Conservation (phyloP, 352 stramenopile species). For the Elongisporangium senticosum region DNA sequence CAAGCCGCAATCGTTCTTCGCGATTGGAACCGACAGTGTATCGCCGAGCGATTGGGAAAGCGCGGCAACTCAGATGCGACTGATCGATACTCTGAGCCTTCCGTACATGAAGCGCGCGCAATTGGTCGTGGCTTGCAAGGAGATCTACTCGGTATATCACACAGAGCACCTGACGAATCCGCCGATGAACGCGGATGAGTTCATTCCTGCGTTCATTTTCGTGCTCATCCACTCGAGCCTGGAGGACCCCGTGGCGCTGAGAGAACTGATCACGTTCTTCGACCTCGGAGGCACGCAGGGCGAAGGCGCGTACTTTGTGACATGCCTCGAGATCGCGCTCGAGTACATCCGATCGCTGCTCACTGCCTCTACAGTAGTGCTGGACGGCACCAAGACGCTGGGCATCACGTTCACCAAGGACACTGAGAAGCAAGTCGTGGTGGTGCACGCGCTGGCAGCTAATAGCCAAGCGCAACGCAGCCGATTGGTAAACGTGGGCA, state of each 20-base stretch:
- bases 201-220: slow-evolving; percentile 87
- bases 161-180: slow-evolving; percentile 57
- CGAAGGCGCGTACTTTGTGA: slow-evolving; percentile 85
- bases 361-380: slow-evolving; percentile 72
- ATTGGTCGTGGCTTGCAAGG: slow-evolving; percentile 67
- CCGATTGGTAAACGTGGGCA: slow-evolving; percentile 43
- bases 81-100: slow-evolving; percentile 73
- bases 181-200: slow-evolving; percentile 84
- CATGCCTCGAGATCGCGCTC: slow-evolving; percentile 82
- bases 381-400: slow-evolving; percentile 60
- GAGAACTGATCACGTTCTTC: slow-evolving; percentile 80
- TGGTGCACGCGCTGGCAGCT: slow-evolving; percentile 49
- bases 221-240: slow-evolving; percentile 74
- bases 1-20: slow-evolving; percentile 82
- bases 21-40: slow-evolving; percentile 59
- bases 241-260: slow-evolving; percentile 61
- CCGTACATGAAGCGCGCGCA: slow-evolving; percentile 81
- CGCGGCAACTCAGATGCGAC: slow-evolving; percentile 55
- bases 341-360: slow-evolving; percentile 85
- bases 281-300: slow-evolving; percentile 57
- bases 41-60: slow-evolving; percentile 58
- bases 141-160: slow-evolving; percentile 80
- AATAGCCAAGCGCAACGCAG: slow-evolving; percentile 66
- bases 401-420: slow-evolving; percentile 75
- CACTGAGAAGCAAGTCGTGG: slow-evolving; percentile 34